These are phyloP conservation scores for Pyronema omphalodes DNA, from an alignment of 495 filamentous ascomycete species.

Conservation along the genomic window DNA sequence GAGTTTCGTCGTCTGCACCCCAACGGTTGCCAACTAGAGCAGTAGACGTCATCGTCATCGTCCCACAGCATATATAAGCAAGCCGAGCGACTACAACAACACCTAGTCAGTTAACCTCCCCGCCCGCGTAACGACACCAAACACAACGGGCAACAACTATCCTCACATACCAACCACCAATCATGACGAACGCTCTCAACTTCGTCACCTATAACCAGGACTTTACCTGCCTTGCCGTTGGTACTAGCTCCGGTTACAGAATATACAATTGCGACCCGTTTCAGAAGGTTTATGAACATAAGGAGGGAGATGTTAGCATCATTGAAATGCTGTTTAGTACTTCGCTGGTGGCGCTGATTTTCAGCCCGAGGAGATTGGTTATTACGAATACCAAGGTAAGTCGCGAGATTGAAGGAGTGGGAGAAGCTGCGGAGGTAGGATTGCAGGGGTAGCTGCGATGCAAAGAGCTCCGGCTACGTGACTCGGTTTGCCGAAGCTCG, in stretches of 20 bases:
- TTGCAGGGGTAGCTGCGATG: no score
- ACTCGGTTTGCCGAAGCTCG: no score
- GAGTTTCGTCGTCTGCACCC: no score
- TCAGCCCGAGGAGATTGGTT: constrained; percentile 73
- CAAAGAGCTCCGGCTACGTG: no score
- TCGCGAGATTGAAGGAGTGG: constrained; percentile 9
- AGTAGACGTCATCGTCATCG: no score
- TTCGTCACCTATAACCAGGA: constrained; percentile 99
- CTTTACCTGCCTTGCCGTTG: constrained; percentile 87
- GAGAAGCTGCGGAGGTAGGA: no score
- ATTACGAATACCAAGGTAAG: constrained; percentile 93
- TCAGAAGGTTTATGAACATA: constrained; percentile 76
- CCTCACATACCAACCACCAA: background rate
- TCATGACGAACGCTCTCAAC: constrained; percentile 54
- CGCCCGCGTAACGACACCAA: background rate
- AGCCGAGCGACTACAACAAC: no score
- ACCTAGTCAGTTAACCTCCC: background rate
- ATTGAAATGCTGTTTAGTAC: constrained; percentile 99
- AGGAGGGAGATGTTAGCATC: constrained; percentile 69
- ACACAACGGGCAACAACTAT: background rate
- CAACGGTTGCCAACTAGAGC: no score
- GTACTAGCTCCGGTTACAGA: constrained; percentile 84
- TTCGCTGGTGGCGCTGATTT: constrained; percentile 82
- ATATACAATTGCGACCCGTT: constrained; percentile 95
- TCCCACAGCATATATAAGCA: no score